A percentile compares a stretch with the other conserved stretches of the same genome.
phyloP scores from a whole-genome alignment of 139 green algal genomes.

The Chlorella sorokiniana region DNA sequence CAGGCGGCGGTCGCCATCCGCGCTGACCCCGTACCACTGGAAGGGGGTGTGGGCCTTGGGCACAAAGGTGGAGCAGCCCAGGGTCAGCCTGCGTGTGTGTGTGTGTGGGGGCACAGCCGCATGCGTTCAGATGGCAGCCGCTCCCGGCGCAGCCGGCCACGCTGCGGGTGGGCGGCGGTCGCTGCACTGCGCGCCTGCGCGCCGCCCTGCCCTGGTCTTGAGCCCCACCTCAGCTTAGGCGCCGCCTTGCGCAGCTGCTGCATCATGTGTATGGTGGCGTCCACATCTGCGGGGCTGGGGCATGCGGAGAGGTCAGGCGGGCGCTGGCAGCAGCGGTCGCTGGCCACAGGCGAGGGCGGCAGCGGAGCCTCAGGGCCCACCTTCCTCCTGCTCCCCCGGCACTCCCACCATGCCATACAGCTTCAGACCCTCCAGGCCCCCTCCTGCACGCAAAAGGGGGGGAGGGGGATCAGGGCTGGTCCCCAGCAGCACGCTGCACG shows the following conservation, averaged over 20 bases:
- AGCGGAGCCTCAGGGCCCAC: too few relatives aligned
- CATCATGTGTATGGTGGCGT: constrained; percentile 60
- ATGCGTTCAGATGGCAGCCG: neutral
- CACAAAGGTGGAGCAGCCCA: constrained; percentile 63
- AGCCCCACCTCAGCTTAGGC: constrained; percentile 15
- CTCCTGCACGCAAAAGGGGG: constrained; percentile 25
- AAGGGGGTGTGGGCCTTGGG: constrained; percentile 64
- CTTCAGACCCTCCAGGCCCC: constrained; percentile 58
- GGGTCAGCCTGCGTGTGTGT: constrained; percentile 38
- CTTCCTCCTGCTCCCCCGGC: constrained; percentile 52
- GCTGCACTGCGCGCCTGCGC: neutral
- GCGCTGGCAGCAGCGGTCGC: neutral
- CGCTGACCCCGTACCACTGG: constrained; percentile 52
- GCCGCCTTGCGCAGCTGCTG: constrained; percentile 24
- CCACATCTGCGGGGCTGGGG: constrained; percentile 36
- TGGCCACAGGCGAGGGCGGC: neutral
- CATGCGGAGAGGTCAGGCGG: neutral
- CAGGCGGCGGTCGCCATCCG: constrained; percentile 39
- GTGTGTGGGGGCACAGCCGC: constrained; percentile 11
- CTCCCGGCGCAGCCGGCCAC: too few relatives aligned
- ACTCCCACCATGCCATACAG: constrained; percentile 65
- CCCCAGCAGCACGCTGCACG: too few relatives aligned
- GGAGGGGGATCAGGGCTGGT: neutral
- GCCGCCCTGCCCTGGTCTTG: neutral
- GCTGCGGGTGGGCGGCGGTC: too few relatives aligned